Conservation (phyloP, 805 yeast genomes). For the Scheffersomyces coipomensis region DNA sequence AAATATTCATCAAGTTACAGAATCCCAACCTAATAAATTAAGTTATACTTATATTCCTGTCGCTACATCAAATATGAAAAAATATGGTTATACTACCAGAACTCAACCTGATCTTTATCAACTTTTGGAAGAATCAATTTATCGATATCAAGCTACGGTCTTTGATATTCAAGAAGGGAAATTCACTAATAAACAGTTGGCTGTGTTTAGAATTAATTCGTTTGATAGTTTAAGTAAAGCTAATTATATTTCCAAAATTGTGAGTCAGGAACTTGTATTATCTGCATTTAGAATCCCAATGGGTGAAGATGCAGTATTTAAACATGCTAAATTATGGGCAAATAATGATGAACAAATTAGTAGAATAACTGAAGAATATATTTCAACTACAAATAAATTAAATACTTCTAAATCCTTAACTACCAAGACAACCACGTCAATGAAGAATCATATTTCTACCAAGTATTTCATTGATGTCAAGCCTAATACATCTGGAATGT, state of each 20-base stretch:
- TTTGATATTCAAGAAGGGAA: conserved; percentile 32
- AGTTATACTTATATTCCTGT: conserved; percentile 28
- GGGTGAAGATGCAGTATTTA: conserved; percentile 29
- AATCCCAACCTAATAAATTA: background rate
- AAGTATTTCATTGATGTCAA: conserved; percentile 40
- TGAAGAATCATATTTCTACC: conserved; percentile 35
- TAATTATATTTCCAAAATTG: conserved; percentile 45
- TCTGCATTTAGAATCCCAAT: conserved; percentile 40
- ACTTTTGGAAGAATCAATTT: conserved; percentile 29
- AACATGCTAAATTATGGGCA: conserved; percentile 47
- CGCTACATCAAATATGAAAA: conserved; percentile 29
- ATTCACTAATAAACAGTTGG: conserved; percentile 48
- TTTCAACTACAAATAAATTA: conserved; percentile 36
- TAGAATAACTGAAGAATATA: conserved; percentile 38
- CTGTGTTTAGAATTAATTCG: conserved; percentile 50
- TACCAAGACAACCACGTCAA: conserved; percentile 29
- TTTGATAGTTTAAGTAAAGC: conserved; percentile 50
- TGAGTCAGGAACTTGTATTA: conserved; percentile 49
- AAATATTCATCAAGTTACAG: conserved; percentile 28
- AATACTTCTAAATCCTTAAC: conserved; percentile 38
- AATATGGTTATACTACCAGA: conserved; percentile 29
- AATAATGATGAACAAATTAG: conserved; percentile 42
- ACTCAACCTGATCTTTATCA: conserved; percentile 33
- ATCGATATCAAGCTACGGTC: conserved; percentile 47
- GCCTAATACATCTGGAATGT: conserved; percentile 41